Base-by-base conservation (phyloP, 106 monocot genomes). In the Acorus gramineus region DNA sequence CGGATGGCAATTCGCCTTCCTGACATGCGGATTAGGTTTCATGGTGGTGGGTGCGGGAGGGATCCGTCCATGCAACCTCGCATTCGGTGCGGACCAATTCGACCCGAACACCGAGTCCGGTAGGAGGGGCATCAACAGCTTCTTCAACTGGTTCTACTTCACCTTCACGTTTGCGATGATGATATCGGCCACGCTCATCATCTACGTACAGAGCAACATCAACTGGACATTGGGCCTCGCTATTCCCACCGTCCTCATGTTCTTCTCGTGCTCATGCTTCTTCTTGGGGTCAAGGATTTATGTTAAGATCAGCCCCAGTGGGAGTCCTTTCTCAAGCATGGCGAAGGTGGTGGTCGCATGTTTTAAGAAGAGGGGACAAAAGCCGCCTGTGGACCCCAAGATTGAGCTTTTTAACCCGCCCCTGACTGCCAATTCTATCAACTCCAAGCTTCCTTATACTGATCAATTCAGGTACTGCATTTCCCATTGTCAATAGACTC, bases 131-230 rank as follows among this genome's bases (percentile, higher is more conserved):
- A 90, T 94, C 77, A 77, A 73, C 77, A 95, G 90, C 73, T 95
- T 95, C 84, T 90, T 95, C 84, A 92, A 87, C 67, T 85, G 87
- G 84, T 92, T 87, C 82, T 95, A 90, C 76, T 84, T 90, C 75
- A 82, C 87, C 46, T 78, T 85, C 79, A 85, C 86, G 7, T 14
- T 75, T 8, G 77, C 94, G 48, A 71, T 95, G 66, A 80, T 87
- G 79, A n/a, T 90, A 45, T 79, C 90, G 8, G 44, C 77, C 54
- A 95, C 94, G 2, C 63, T 85, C 42, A 84, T 95, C 59, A 82
- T 95, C 61, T 95, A 95, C 79, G 58, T 95, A 5, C 94, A 95
- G 73, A 82, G 69, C 60, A 73, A 67, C 43, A 62, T 95, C 7
- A 90, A 80, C 73, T 95, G 94, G 94, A 49, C 84, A 0, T 11